A percentile compares a stretch with the other conserved stretches of the same genome.
phyloP scores from a whole-genome alignment of 2,329 filamentous ascomycete genomes.

The Zalaria sp. region DNA sequence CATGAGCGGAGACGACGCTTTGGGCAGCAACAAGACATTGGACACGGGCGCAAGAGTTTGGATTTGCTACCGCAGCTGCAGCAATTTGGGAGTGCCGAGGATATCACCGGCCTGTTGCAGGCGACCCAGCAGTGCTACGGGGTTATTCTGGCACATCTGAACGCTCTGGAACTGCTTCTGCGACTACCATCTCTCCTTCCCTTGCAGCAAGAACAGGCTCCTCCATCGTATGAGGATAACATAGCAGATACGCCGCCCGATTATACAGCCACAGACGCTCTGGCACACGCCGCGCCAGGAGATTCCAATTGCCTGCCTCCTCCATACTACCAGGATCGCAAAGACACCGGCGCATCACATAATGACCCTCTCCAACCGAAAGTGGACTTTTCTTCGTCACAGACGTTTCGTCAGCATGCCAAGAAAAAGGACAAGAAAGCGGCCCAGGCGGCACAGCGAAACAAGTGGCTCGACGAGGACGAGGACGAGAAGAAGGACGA shows the following conservation, averaged over 20 bases:
- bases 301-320: neutral
- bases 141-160: neutral
- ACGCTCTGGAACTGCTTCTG: neutral
- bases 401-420: conserved; percentile 35
- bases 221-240: conserved; percentile 30
- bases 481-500: conserved; percentile 28
- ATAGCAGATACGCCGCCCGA: conserved; percentile 28
- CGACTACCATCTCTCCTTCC: neutral
- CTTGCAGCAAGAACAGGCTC: conserved; percentile 9
- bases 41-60: neutral
- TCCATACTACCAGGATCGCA: conserved; percentile 9
- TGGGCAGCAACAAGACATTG: neutral
- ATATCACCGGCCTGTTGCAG: neutral
- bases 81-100: neutral
- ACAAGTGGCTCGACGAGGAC: conserved; percentile 31
- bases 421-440: conserved; percentile 37
- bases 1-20: neutral
- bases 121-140: neutral
- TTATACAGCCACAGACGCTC: conserved; percentile 27
- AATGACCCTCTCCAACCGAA: conserved; percentile 14
- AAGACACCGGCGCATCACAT: conserved; percentile 10
- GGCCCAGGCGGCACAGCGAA: conserved; percentile 13
- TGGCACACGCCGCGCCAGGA: conserved; percentile 14
- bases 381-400: conserved; percentile 44
- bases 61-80: neutral